Conservation (phyloP, 2,329 filamentous ascomycete genomes). For the Verticillium isaacii region DNA sequence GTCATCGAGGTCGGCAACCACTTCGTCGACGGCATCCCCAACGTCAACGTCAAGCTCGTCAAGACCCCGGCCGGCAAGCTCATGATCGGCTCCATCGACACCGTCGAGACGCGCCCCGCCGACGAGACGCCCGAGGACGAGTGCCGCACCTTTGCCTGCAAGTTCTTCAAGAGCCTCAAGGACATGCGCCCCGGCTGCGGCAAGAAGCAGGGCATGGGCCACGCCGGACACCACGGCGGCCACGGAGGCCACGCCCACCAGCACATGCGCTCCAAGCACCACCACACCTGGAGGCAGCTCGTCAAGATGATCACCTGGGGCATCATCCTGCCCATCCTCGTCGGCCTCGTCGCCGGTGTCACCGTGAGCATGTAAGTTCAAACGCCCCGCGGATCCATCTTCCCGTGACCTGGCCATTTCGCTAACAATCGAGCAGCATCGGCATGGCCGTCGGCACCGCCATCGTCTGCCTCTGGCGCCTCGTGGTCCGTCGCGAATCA, state of each 20-base stretch:
- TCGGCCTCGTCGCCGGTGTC: slow-evolving; percentile 66
- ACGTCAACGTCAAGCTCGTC: slow-evolving; percentile 57
- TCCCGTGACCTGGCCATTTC: slow-evolving; percentile 16
- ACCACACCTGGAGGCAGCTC: slow-evolving; percentile 39
- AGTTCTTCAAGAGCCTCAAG: slow-evolving; percentile 37
- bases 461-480: slow-evolving; percentile 54
- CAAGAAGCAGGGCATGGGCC: slow-evolving; percentile 12
- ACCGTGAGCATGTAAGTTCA: slow-evolving; percentile 56
- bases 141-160: slow-evolving; percentile 47
- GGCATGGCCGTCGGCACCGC: slow-evolving; percentile 63
- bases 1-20: slow-evolving; percentile 55
- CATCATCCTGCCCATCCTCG: slow-evolving; percentile 61
- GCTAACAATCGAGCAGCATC: slow-evolving; percentile 30
- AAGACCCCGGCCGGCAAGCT: slow-evolving; percentile 52
- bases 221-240: slow-evolving; percentile 19
- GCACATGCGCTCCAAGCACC: slow-evolving; percentile 18
- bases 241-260: slow-evolving; percentile 21
- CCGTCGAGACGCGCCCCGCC: slow-evolving; percentile 13
- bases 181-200: slow-evolving; percentile 29
- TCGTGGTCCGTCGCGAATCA: slow-evolving; percentile 38
- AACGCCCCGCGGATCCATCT: slow-evolving; percentile 6
- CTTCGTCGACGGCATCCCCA: slow-evolving; percentile 49
- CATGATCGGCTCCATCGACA: slow-evolving; percentile 44
- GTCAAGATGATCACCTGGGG: slow-evolving; percentile 54
- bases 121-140: slow-evolving; percentile 18